Evolutionary conservation across 202 grass and related monocot species (phyloP).

Genomic region (Musa balbisiana): DNA sequence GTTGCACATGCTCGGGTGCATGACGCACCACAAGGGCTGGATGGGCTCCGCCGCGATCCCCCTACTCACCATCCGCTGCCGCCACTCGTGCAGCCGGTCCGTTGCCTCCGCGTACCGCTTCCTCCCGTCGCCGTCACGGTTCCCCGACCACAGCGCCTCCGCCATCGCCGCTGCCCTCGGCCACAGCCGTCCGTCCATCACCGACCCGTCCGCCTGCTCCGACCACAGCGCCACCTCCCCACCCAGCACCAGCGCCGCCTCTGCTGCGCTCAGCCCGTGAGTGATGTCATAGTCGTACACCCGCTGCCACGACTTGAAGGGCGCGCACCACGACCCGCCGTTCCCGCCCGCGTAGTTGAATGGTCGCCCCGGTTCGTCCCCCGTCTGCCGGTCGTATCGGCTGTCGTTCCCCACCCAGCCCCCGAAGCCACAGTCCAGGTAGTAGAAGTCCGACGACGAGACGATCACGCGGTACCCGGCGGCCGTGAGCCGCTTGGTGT

Average conservation of each 20-base stretch:
- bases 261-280: slow-evolving; percentile 62
- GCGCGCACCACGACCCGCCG: slow-evolving; percentile 86
- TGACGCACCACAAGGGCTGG: slow-evolving; percentile 73
- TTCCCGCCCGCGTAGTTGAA: slow-evolving; percentile 84
- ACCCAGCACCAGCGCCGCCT: slow-evolving; percentile 59
- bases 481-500: slow-evolving; percentile 82
- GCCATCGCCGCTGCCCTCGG: slow-evolving; percentile 65
- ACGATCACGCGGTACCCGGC: slow-evolving; percentile 83
- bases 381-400: slow-evolving; percentile 82
- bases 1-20: slow-evolving; percentile 77
- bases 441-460: slow-evolving; percentile 87
- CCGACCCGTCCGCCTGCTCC: slow-evolving; percentile 61
- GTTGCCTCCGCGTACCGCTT: slow-evolving; percentile 82
- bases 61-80: slow-evolving; percentile 59
- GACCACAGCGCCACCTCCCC: slow-evolving; percentile 95
- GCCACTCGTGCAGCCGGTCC: slow-evolving; percentile 64
- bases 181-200: slow-evolving; percentile 74
- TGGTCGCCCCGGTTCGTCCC: slow-evolving; percentile 38
- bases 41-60: slow-evolving; percentile 81
- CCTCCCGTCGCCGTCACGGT: slow-evolving; percentile 52
- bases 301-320: slow-evolving; percentile 91
- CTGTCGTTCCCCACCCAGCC: slow-evolving; percentile 90
- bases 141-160: slow-evolving; percentile 85
- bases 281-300: slow-evolving; percentile 95
- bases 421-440: slow-evolving; percentile 90